Percentiles rank a stretch among this genome's conserved stretches.
Conservation (phyloP, 225 moss, liverwort and hornwort genomes). For the Sphagnum tenellum region DNA sequence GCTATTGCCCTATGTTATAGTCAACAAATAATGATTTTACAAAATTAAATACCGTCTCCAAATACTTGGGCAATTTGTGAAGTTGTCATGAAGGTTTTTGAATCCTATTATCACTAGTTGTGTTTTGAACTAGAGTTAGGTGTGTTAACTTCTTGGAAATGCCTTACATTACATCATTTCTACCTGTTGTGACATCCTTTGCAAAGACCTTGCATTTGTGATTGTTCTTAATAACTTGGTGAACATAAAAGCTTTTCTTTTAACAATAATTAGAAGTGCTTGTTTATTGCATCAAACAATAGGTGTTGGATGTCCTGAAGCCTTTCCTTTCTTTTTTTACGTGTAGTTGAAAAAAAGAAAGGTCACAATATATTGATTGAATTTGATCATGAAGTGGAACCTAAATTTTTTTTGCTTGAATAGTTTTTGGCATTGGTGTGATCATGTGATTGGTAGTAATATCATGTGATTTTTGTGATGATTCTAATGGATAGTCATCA, state of each 20-base stretch:
- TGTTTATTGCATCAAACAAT: not conserved
- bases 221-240: not conserved
- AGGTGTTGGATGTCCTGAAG: not conserved
- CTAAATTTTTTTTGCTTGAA: too few species aligned
- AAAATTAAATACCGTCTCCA: not conserved
- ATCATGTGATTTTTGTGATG: too few species aligned
- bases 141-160: not conserved
- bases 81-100: not conserved
- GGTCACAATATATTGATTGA: not conserved
- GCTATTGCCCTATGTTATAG: not conserved
- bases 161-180: not conserved
- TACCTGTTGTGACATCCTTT: not conserved
- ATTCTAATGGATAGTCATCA: too few species aligned
- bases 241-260: not conserved
- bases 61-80: not conserved
- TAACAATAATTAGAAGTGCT: not conserved
- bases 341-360: not conserved
- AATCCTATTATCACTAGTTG: not conserved
- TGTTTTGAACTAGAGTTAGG: not conserved
- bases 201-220: not conserved
- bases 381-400: too few species aligned
- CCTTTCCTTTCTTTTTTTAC: not conserved
- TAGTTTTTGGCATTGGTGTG: too few species aligned
- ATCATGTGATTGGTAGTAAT: too few species aligned
- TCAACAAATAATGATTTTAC: not conserved